phyloP scores from a whole-genome alignment of 495 filamentous ascomycete genomes.

The Lophium mytilinum region DNA sequence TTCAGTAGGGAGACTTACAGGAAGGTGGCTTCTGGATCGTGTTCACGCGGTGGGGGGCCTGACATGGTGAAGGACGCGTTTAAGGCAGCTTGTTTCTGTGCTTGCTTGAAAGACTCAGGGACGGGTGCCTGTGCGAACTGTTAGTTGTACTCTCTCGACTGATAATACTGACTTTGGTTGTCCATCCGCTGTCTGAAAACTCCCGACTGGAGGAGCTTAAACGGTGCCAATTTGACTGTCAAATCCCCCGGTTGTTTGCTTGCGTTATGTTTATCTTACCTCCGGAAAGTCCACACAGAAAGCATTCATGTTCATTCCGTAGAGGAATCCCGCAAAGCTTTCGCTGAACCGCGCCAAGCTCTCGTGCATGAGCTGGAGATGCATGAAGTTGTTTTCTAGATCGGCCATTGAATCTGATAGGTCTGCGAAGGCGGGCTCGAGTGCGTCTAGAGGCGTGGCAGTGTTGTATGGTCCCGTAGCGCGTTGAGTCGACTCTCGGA shows the following conservation, averaged over 20 bases:
- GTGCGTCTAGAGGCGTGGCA: constrained; percentile 66
- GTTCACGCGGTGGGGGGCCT: background rate
- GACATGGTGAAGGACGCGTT: constrained; percentile 8
- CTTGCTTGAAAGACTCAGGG: constrained; percentile 64
- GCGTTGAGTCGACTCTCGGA: constrained; percentile 50
- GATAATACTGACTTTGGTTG: background rate
- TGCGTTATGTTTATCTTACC: constrained; percentile 38
- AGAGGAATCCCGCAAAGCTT: constrained; percentile 90
- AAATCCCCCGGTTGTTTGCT: too few relatives aligned
- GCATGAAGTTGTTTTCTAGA: constrained; percentile 94
- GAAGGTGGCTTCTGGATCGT: constrained; percentile 73
- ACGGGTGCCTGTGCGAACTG: constrained; percentile 48
- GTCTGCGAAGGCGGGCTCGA: constrained; percentile 88
- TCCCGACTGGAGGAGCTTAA: background rate
- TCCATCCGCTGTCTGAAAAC: background rate
- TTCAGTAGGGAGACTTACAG: constrained; percentile 48
- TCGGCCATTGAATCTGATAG: constrained; percentile 90
- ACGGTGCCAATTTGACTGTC: too few relatives aligned
- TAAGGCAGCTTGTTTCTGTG: constrained; percentile 23
- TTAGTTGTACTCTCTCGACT: background rate
- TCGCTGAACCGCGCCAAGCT: constrained; percentile 89
- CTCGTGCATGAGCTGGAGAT: constrained; percentile 95
- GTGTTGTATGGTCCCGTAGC: constrained; percentile 42
- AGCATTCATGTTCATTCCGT: constrained; percentile 96
- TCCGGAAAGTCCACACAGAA: constrained; percentile 98